These are phyloP conservation scores for Malassezia caprae DNA, from an alignment of 1,284 basidiomycete species.

Conservation along the genomic window DNA sequence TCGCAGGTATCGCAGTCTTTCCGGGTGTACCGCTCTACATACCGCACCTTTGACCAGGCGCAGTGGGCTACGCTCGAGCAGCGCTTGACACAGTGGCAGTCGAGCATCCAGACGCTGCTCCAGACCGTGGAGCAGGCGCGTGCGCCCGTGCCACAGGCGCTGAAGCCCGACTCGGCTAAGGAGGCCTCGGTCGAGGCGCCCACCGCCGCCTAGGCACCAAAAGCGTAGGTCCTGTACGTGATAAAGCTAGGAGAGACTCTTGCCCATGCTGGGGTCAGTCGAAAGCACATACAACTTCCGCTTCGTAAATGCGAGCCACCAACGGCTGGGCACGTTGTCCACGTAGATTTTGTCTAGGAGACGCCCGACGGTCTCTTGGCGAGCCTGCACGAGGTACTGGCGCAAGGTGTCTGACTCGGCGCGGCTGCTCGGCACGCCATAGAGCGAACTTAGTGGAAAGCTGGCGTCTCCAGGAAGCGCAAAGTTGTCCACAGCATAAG, in stretches of 20 bases:
- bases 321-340: slow-evolving; percentile 89
- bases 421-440: slow-evolving; percentile 66
- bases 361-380: slow-evolving; percentile 78
- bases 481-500: slow-evolving; percentile 77
- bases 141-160: slow-evolving; percentile 1
- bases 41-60: slow-evolving; percentile 36
- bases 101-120: slow-evolving; percentile 31
- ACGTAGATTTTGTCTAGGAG: slow-evolving; percentile 75
- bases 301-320: slow-evolving; percentile 94
- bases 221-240: background rate
- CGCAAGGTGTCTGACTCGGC: slow-evolving; percentile 81
- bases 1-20: slow-evolving; percentile 40
- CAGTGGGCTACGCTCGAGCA: slow-evolving; percentile 41
- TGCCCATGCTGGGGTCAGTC: slow-evolving; percentile 34
- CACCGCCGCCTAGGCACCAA: background rate
- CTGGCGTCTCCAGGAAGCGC: slow-evolving; percentile 89
- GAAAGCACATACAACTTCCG: slow-evolving; percentile 33
- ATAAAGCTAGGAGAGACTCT: slow-evolving; percentile 25
- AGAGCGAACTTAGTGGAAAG: slow-evolving; percentile 86
- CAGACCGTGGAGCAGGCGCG: slow-evolving; percentile 19
- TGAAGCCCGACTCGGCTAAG: background rate
- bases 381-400: slow-evolving; percentile 79
- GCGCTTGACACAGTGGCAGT: slow-evolving; percentile 38
- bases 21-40: slow-evolving; percentile 39
- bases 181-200: background rate